Evolutionary conservation across 805 yeast species (phyloP).

Genomic region (Blastobotrys chiropterorum): DNA sequence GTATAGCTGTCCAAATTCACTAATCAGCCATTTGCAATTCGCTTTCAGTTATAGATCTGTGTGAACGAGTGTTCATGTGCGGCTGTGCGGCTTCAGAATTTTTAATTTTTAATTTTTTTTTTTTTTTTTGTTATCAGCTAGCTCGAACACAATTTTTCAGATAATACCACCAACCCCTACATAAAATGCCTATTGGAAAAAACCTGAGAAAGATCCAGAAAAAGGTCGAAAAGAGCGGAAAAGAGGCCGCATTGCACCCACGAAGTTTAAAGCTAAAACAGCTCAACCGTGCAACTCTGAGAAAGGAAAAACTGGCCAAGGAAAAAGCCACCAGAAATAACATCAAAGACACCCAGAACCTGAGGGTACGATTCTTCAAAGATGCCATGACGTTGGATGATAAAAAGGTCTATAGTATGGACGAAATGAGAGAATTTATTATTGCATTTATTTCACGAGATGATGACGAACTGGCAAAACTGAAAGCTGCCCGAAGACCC

Average conservation of each 20-base stretch:
- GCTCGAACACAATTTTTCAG: not conserved
- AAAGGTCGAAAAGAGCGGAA: slow-evolving; percentile 39
- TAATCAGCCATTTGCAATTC: too few species aligned
- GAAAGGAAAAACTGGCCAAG: slow-evolving; percentile 65
- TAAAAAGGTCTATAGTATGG: slow-evolving; percentile 41
- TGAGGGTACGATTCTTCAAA: slow-evolving; percentile 55
- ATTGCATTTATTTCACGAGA: slow-evolving; percentile 57
- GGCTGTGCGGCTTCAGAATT: too few species aligned
- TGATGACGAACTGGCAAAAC: slow-evolving; percentile 64
- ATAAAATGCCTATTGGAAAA: slow-evolving; percentile 60
- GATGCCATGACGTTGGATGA: slow-evolving; percentile 43
- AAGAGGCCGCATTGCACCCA: slow-evolving; percentile 65
- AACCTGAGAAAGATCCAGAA: slow-evolving; percentile 60
- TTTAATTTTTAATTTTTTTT: not conserved
- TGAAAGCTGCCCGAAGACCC: slow-evolving; percentile 63
- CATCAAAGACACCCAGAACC: slow-evolving; percentile 36
- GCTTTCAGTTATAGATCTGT: too few species aligned
- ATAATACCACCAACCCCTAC: not conserved
- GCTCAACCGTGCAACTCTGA: slow-evolving; percentile 74
- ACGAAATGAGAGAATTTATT: slow-evolving; percentile 57
- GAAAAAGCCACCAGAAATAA: slow-evolving; percentile 49
- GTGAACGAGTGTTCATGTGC: too few species aligned
- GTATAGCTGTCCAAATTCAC: too few species aligned
- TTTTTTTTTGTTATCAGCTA: not conserved
- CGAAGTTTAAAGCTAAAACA: slow-evolving; percentile 85